Conservation (phyloP, 768 basidiomycete species). For the Gymnopilus dilepis region DNA sequence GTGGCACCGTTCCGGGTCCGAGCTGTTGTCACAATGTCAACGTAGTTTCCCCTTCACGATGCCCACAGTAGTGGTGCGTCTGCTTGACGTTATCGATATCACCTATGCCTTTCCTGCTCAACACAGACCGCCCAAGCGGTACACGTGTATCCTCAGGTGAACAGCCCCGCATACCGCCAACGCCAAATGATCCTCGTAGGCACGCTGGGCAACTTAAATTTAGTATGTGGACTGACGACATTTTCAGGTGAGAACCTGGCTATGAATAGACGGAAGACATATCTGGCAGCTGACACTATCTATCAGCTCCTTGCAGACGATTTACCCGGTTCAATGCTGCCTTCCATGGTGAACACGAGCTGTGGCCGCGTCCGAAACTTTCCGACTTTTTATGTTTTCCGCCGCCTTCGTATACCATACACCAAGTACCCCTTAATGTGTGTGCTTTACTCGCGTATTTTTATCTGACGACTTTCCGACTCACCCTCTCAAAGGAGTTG, state of each 20-base stretch:
- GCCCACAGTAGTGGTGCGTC: background rate
- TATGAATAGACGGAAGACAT: slow-evolving; percentile 2
- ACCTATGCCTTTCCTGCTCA: background rate
- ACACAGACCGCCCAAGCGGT: background rate
- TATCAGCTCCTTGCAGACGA: background rate
- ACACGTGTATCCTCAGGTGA: background rate
- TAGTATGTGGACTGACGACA: background rate
- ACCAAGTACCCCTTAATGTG: background rate
- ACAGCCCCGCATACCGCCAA: background rate
- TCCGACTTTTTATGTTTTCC: background rate
- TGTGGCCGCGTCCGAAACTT: no score
- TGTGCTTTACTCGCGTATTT: background rate
- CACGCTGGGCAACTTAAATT: background rate
- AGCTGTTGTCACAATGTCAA: background rate
- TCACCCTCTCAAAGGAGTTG: background rate
- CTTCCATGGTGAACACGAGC: background rate
- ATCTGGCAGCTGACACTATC: slow-evolving; percentile 3
- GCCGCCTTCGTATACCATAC: background rate
- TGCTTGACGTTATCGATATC: background rate
- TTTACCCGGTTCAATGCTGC: background rate
- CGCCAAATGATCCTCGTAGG: background rate
- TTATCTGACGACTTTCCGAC: background rate
- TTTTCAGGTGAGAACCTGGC: background rate
- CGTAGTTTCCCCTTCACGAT: background rate
- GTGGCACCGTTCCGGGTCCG: background rate